phyloP scores from a whole-genome alignment of 768 basidiomycete genomes.

The Lactarius hengduanensis region DNA sequence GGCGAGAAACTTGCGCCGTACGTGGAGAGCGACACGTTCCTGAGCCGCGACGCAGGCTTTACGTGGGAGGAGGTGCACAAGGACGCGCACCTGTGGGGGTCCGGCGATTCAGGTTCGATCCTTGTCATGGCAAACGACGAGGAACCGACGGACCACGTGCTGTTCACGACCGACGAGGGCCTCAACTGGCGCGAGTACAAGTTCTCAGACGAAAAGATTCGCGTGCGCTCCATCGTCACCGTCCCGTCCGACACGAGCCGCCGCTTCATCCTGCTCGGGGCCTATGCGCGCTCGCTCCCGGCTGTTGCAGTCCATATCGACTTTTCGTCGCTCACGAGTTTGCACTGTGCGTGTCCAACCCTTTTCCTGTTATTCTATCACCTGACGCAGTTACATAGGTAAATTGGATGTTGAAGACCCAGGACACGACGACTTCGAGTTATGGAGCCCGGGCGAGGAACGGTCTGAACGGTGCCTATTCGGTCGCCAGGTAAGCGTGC shows the following conservation, averaged over 20 bases:
- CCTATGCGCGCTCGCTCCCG: slow-evolving; percentile 43
- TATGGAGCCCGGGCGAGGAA: slow-evolving; percentile 93
- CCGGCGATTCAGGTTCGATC: slow-evolving; percentile 94
- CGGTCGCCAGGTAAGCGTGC: slow-evolving; percentile 68
- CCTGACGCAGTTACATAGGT: slow-evolving; percentile 47
- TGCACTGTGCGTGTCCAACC: slow-evolving; percentile 59
- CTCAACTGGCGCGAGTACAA: slow-evolving; percentile 83
- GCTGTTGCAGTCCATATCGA: slow-evolving; percentile 84
- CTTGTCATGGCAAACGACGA: slow-evolving; percentile 96
- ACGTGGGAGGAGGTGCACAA: slow-evolving; percentile 99
- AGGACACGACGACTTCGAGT: slow-evolving; percentile 87
- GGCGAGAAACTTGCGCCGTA: slow-evolving; percentile 81
- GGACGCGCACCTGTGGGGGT: slow-evolving; percentile 97
- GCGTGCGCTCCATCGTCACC: slow-evolving; percentile 77
- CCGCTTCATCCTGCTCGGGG: slow-evolving; percentile 83
- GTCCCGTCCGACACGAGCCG: slow-evolving; percentile 89
- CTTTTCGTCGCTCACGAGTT: slow-evolving; percentile 73
- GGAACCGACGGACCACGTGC: slow-evolving; percentile 81
- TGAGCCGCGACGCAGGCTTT: slow-evolving; percentile 94
- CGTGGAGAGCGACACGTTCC: slow-evolving; percentile 89
- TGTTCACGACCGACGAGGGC: slow-evolving; percentile 92
- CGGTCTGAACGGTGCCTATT: slow-evolving; percentile 89
- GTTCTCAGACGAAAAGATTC: slow-evolving; percentile 71
- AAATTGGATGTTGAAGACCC: slow-evolving; percentile 66
- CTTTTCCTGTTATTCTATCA: background rate